phyloP scores from a whole-genome alignment of 331 rosid species.

The Malus hybrid region DNA sequence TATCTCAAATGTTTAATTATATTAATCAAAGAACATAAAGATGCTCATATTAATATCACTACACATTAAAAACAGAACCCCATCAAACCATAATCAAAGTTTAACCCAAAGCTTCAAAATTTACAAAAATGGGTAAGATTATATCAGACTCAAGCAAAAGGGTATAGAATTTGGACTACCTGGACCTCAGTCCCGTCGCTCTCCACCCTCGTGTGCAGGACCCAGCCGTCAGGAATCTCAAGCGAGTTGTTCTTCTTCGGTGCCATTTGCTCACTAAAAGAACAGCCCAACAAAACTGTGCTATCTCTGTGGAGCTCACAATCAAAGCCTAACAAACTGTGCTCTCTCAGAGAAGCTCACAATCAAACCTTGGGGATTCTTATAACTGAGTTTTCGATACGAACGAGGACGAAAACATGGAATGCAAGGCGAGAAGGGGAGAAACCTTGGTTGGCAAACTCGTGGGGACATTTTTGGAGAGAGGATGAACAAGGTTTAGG shows the following conservation, averaged over 20 bases:
- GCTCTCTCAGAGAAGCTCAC: not conserved
- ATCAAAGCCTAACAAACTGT: not conserved
- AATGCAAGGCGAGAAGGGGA: not conserved
- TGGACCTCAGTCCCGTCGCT: not conserved
- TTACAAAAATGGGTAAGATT: not conserved
- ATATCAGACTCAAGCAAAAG: not conserved
- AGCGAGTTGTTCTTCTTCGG: not conserved
- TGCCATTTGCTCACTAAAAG: not conserved
- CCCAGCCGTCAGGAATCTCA: not conserved
- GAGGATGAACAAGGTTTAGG: not conserved
- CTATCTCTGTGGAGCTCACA: not conserved
- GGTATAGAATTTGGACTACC: not conserved
- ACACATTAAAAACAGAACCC: not conserved
- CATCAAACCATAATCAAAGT: not conserved
- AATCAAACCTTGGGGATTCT: not conserved
- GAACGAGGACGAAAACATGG: not conserved
- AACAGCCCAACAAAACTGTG: not conserved
- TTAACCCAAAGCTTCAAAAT: not conserved
- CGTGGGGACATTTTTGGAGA: not conserved
- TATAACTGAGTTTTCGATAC: not conserved
- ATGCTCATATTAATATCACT: not conserved
- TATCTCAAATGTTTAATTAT: not conserved
- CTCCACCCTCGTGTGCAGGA: not conserved
- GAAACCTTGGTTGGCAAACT: not conserved
- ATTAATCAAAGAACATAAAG: not conserved